phyloP scores from a whole-genome alignment of 75 land plant species.

The Pinus taeda region DNA sequence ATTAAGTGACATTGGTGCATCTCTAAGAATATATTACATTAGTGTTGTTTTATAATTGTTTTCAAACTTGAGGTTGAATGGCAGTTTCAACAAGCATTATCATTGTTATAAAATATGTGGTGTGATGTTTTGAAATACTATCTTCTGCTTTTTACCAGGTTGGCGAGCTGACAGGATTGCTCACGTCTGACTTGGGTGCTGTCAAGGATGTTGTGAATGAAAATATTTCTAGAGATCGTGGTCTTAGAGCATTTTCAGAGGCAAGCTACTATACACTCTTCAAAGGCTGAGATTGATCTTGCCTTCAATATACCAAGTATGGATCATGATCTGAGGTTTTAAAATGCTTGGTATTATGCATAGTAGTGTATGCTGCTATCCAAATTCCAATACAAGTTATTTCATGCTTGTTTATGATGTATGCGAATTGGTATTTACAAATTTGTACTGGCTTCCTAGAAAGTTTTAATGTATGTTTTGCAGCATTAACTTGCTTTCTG shows the following conservation, averaged over 20 bases:
- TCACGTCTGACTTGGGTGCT: slow-evolving; percentile 90
- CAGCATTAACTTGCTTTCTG: background rate
- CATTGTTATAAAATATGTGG: no score
- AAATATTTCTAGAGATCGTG: slow-evolving; percentile 96
- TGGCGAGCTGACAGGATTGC: slow-evolving; percentile 88
- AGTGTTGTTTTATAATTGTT: no score
- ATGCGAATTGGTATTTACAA: background rate
- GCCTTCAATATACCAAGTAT: slow-evolving; percentile 10
- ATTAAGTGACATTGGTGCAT: no score
- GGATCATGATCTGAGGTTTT: background rate
- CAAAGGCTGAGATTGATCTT: slow-evolving; percentile 37
- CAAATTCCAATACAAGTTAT: background rate
- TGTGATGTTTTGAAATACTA: no score
- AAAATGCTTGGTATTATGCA: slow-evolving; percentile 8
- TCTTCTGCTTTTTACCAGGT: slow-evolving; percentile 39
- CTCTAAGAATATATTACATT: no score
- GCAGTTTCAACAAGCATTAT: no score
- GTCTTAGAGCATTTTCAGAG: slow-evolving; percentile 96
- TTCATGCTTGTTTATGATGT: background rate
- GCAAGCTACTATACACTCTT: slow-evolving; percentile 61
- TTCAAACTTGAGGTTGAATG: no score
- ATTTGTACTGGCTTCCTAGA: background rate
- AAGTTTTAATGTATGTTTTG: background rate
- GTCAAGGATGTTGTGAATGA: slow-evolving; percentile 90
- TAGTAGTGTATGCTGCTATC: background rate